Base-by-base conservation (phyloP, 2,329 filamentous ascomycete genomes). In the Aspergillus ochraceus region DNA sequence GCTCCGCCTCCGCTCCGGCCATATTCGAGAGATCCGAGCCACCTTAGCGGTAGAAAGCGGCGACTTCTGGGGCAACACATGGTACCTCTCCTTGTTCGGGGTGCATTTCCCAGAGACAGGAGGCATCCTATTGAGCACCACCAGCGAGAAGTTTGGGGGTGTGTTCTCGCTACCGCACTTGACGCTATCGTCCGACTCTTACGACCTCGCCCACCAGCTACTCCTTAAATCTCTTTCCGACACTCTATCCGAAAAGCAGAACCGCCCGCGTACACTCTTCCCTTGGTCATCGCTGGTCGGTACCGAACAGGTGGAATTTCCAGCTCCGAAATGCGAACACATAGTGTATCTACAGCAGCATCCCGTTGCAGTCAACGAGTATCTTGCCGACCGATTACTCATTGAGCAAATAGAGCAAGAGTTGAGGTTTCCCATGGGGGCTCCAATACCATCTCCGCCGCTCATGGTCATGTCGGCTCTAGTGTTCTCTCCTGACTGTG, bases 131-230 rank as follows among this genome's bases (percentile, higher is more conserved):
- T 79, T 98, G 71, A 91, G 90, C 1, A 97, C 94, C 0, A 94
- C 92, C 52, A 97, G 92, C 74, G 90, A 97, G 71, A 97, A 96
- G 79, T 95, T 95, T 70, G 87, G 89, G n/a, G 93, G 95, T 49
- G 88, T 98, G 58, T 96, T 96, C 73, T 90, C 88, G 2, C 79
- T 98, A 51, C 93, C 95, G 26, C 92, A 98, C 74, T 83, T 99
- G 54, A 82, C 90, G 0, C 84, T 91, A 17, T 84, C 83, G 6
- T 70, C 79, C 22, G 77, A 80, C 58, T 78, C 80, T 2, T 88
- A 85, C 66, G 74, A 70, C 82, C 84, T 61, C 82, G 86, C 77
- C 74, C 88, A 78, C 70, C 79, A 80, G 54, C 78, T 96, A 17
- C 80, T 98, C 39, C 90, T 94, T 68, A 81, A 84, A 64, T 93